Percentiles rank a stretch among this genome's conserved stretches.
These are phyloP conservation scores for Pleurotus sapidus DNA, from an alignment of 768 basidiomycete genomes.

Conservation along the genomic window DNA sequence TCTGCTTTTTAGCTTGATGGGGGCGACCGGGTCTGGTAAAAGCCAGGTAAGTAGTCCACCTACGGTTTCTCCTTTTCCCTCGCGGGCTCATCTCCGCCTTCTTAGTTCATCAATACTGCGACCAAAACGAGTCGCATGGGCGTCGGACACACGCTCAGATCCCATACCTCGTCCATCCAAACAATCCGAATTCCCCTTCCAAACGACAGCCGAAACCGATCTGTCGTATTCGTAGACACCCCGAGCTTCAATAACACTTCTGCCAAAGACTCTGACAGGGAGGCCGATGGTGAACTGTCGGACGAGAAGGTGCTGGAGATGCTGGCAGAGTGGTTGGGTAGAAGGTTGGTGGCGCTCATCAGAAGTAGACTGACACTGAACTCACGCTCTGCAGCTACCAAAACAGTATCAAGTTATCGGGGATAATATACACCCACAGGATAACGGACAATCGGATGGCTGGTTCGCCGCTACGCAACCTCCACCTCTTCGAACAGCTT, in stretches of 20 bases:
- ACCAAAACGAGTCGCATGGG: constrained; percentile 3
- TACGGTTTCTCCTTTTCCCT: not conserved
- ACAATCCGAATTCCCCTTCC: constrained; percentile 15
- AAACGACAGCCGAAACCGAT: constrained; percentile 12
- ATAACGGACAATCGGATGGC: constrained; percentile 31
- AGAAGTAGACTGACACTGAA: not conserved
- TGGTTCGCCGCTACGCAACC: constrained; percentile 33
- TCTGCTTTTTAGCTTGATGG: constrained; percentile 4
- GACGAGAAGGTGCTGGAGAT: constrained; percentile 21
- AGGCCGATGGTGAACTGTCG: not conserved
- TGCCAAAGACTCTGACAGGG: no score
- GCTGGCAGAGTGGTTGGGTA: constrained; percentile 22
- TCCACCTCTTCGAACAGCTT: constrained; percentile 39
- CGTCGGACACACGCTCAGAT: constrained; percentile 17
- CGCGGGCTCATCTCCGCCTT: not conserved
- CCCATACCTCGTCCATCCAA: constrained; percentile 18
- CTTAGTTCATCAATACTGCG: constrained; percentile 22
- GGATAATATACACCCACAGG: constrained; percentile 37
- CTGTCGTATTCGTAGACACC: constrained; percentile 22
- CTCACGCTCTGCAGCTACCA: constrained; percentile 7
- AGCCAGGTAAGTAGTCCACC: constrained; percentile 4
- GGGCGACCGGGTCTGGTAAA: constrained; percentile 11
- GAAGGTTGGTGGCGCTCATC: constrained; percentile 15
- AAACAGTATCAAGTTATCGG: constrained; percentile 21
- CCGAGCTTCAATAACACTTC: constrained; percentile 24